phyloP scores from a whole-genome alignment of 805 yeast genomes.

The Tetrapisispora fleetii region DNA sequence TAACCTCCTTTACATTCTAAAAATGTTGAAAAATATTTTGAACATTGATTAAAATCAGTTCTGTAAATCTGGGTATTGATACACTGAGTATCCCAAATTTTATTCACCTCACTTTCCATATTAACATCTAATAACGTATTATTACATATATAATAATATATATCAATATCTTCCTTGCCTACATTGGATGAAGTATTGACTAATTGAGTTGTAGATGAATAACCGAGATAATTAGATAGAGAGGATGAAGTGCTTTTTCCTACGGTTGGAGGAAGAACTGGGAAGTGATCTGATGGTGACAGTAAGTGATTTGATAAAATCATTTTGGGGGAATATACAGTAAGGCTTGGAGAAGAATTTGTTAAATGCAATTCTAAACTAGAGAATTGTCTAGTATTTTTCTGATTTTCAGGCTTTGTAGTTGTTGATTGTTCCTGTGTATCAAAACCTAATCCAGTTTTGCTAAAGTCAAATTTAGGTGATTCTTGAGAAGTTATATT shows the following conservation, averaged over 20 bases:
- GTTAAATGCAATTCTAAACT: not conserved
- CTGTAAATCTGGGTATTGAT: constrained; percentile 3
- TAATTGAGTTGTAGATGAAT: constrained; percentile 16
- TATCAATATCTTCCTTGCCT: constrained; percentile 19
- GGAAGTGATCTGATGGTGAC: constrained; percentile 4
- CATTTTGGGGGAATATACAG: constrained; percentile 17
- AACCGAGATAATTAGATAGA: constrained; percentile 5
- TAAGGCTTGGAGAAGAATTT: not conserved
- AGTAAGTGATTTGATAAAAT: constrained; percentile 7
- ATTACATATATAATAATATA: constrained; percentile 19
- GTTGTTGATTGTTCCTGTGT: not conserved
- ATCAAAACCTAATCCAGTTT: not conserved
- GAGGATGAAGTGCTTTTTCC: constrained; percentile 17
- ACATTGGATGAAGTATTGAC: constrained; percentile 6
- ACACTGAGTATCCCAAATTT: constrained; percentile 7
- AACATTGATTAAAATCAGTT: constrained; percentile 8
- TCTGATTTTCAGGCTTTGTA: not conserved
- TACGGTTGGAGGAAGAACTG: not conserved
- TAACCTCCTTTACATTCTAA: constrained; percentile 28
- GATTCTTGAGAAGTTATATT: constrained; percentile 56
- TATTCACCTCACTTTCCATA: constrained; percentile 8
- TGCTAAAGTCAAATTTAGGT: constrained; percentile 19
- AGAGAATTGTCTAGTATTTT: not conserved
- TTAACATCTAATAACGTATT: constrained; percentile 8
- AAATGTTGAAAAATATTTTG: constrained; percentile 15